Evolutionary conservation across 495 filamentous ascomycete genomes (phyloP).

Genomic region (Pseudomonodictys pantanalensis): DNA sequence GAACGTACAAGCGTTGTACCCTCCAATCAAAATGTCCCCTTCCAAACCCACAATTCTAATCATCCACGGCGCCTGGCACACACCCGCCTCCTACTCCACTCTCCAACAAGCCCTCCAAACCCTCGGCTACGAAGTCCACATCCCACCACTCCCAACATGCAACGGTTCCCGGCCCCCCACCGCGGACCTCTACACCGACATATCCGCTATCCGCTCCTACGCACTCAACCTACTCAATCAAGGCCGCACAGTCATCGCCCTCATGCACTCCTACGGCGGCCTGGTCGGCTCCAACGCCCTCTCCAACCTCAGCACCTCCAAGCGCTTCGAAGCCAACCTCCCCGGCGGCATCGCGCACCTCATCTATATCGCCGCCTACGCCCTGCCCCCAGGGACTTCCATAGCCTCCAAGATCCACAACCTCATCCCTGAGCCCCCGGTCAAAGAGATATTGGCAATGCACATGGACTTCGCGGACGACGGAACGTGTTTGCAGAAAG

Average conservation of each 20-base stretch:
- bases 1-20: too few species aligned
- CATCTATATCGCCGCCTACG: constrained; percentile 39
- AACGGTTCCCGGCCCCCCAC: constrained; percentile 34
- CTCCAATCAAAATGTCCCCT: constrained; percentile 37
- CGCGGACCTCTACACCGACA: constrained; percentile 30
- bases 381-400: constrained; percentile 22
- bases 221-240: constrained; percentile 33
- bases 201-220: constrained; percentile 25
- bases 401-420: constrained; percentile 39
- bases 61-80: constrained; percentile 38
- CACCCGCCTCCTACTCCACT: constrained; percentile 36
- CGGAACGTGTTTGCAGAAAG: constrained; percentile 23
- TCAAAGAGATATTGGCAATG: constrained; percentile 35
- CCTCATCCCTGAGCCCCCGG: constrained; percentile 35
- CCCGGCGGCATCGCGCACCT: constrained; percentile 37
- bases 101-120: constrained; percentile 35
- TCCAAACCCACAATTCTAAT: constrained; percentile 24
- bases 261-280: constrained; percentile 44
- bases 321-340: constrained; percentile 1
- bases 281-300: constrained; percentile 40
- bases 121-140: constrained; percentile 36
- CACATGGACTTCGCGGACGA: constrained; percentile 40
- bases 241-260: constrained; percentile 31
- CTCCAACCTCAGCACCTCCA: constrained; percentile 25
- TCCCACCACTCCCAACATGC: constrained; percentile 35